Conservation (phyloP, 164 flowering plant species). For the Nelumbo lutea region DNA sequence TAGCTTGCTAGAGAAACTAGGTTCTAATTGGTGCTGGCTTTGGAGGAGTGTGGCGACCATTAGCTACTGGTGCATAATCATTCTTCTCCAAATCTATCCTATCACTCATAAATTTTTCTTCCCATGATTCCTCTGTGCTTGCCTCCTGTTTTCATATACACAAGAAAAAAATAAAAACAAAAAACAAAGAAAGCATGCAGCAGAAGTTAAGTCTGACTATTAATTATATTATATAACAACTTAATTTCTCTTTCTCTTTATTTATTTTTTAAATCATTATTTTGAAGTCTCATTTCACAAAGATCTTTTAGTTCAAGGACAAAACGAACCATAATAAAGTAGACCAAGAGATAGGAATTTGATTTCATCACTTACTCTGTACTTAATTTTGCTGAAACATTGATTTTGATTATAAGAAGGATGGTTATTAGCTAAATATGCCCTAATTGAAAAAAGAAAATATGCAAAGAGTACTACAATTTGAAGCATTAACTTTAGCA, state of each 20-base stretch:
- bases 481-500: too few species aligned
- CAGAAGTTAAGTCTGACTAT: background rate
- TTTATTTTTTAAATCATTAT: background rate
- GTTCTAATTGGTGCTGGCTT: constrained; percentile 7
- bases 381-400: too few species aligned
- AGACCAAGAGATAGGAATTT: too few species aligned
- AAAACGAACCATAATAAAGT: too few species aligned
- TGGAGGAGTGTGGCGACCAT: constrained; percentile 35
- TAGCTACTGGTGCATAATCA: constrained; percentile 70
- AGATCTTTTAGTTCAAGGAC: background rate
- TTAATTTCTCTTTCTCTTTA: background rate
- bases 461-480: too few species aligned
- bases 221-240: background rate
- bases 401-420: too few species aligned
- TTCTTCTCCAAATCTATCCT: constrained; percentile 42
- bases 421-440: too few species aligned
- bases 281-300: background rate
- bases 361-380: too few species aligned
- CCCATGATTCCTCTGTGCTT: constrained; percentile 13
- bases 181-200: background rate
- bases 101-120: constrained; percentile 12
- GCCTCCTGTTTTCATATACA: constrained; percentile 12
- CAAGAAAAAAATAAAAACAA: background rate
- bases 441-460: too few species aligned
- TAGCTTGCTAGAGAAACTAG: background rate